phyloP scores from a whole-genome alignment of 2,329 filamentous ascomycete species.

The Gremmenia infestans region DNA sequence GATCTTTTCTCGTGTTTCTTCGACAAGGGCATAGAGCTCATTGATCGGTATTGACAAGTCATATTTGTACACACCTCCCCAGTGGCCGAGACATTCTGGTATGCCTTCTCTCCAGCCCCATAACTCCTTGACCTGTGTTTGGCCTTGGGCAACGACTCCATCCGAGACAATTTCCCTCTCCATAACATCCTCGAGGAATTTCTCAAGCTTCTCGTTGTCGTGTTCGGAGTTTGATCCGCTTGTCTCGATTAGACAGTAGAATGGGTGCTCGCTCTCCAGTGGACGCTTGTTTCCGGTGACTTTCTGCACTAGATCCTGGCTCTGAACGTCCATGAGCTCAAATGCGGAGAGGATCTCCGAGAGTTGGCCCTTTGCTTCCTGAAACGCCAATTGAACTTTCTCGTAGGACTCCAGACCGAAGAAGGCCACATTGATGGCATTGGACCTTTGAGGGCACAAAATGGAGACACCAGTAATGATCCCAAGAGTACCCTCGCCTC shows the following conservation, averaged over 20 bases:
- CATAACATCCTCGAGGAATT: constrained; percentile 91
- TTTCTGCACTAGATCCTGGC: constrained; percentile 69
- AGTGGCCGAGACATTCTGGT: constrained; percentile 81
- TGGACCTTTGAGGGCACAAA: constrained; percentile 79
- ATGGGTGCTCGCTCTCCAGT: constrained; percentile 78
- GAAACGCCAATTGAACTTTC: constrained; percentile 79
- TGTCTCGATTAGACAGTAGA: constrained; percentile 96
- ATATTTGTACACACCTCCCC: constrained; percentile 97
- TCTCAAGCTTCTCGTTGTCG: constrained; percentile 84
- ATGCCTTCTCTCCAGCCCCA: constrained; percentile 95
- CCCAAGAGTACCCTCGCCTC: constrained; percentile 89
- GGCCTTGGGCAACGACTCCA: constrained; percentile 87
- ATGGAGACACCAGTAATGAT: constrained; percentile 90
- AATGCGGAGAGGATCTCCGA: constrained; percentile 96
- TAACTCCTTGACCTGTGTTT: constrained; percentile 78
- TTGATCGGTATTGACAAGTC: constrained; percentile 89
- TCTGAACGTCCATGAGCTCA: constrained; percentile 89
- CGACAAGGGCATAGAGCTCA: constrained; percentile 84
- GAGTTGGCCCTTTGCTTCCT: constrained; percentile 82
- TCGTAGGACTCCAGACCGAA: constrained; percentile 89
- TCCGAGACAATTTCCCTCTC: constrained; percentile 79
- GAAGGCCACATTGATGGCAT: constrained; percentile 90
- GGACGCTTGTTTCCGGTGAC: constrained; percentile 75
- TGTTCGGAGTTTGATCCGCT: constrained; percentile 93
- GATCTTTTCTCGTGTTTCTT: constrained; percentile 73